Evolutionary conservation across 495 filamentous ascomycete species (phyloP).

Genomic region (Tetracladium setigerum): DNA sequence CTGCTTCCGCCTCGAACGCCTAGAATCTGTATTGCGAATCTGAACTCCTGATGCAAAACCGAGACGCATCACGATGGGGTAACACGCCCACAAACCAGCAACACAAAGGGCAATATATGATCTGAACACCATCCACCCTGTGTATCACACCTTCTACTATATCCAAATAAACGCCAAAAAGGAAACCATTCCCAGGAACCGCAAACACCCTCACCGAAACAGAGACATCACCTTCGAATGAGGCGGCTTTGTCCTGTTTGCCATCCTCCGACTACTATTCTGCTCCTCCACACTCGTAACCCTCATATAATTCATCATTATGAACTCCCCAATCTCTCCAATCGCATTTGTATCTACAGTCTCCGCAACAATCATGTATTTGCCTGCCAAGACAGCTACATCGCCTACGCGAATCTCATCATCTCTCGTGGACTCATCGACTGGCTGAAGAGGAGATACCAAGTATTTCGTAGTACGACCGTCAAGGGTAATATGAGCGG

Average conservation of each 20-base stretch:
- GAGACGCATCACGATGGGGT: too few species aligned
- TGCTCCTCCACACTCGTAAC: conserved; percentile 3
- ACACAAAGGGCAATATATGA: too few species aligned
- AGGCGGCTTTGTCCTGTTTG: not conserved
- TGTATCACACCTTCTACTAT: too few species aligned
- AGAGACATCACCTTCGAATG: not conserved
- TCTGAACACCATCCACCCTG: too few species aligned
- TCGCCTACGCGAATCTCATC: conserved; percentile 18
- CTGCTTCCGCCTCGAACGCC: too few species aligned
- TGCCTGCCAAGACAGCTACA: conserved; percentile 17
- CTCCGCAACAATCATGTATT: conserved; percentile 22
- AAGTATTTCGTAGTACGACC: conserved; percentile 14
- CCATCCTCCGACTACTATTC: not conserved
- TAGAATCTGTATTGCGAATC: too few species aligned
- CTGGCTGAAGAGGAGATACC: conserved; percentile 19
- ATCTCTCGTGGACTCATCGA: conserved; percentile 7
- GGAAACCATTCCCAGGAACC: too few species aligned
- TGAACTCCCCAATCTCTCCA: not conserved
- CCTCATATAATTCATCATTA: conserved; percentile 4
- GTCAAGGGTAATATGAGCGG: conserved; percentile 19
- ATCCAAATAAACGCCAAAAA: too few species aligned
- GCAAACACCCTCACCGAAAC: not conserved
- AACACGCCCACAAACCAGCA: too few species aligned
- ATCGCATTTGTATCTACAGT: conserved; percentile 3
- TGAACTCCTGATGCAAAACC: too few species aligned